Percentiles rank a stretch among this genome's conserved stretches.
phyloP scores from a whole-genome alignment of 176 grass and related monocot species.

The Leersia perrieri region DNA sequence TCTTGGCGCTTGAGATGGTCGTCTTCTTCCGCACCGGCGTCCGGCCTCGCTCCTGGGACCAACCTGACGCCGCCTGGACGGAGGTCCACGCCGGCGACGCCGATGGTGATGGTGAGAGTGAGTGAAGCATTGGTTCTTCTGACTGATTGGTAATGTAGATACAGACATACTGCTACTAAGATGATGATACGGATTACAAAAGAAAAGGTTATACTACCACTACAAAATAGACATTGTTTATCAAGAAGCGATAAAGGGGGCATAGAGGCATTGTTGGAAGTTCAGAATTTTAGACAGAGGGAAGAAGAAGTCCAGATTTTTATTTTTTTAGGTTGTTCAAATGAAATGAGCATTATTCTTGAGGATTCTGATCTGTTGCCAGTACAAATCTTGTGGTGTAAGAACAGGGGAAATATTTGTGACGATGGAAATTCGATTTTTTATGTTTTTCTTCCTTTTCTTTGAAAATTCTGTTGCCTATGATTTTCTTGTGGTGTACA shows the following conservation, averaged over 20 bases:
- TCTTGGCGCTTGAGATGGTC: conserved; percentile 78
- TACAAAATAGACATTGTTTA: not conserved
- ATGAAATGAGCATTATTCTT: not conserved
- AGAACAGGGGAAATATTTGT: not conserved
- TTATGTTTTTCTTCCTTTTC: not conserved
- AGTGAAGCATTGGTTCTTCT: not conserved
- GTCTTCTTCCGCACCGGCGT: conserved; percentile 66
- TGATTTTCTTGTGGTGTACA: conserved; percentile 27
- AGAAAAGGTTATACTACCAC: not conserved
- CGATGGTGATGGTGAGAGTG: not conserved
- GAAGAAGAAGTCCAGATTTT: not conserved
- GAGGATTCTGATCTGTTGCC: not conserved
- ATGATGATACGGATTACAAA: not conserved
- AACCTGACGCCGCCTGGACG: conserved; percentile 48
- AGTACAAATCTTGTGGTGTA: not conserved
- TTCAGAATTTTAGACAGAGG: not conserved
- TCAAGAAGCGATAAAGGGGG: not conserved
- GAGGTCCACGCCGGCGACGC: conserved; percentile 28
- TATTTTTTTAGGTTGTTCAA: not conserved
- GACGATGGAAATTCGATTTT: not conserved
- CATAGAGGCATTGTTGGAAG: not conserved
- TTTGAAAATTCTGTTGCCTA: not conserved
- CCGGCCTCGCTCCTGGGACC: conserved; percentile 66
- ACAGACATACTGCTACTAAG: not conserved
- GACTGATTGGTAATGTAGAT: conserved; percentile 13